A percentile compares a stretch with the other conserved stretches of the same genome.
Evolutionary conservation across 345 rosid genomes (phyloP).

Genomic region (Citrus mangshanensis): DNA sequence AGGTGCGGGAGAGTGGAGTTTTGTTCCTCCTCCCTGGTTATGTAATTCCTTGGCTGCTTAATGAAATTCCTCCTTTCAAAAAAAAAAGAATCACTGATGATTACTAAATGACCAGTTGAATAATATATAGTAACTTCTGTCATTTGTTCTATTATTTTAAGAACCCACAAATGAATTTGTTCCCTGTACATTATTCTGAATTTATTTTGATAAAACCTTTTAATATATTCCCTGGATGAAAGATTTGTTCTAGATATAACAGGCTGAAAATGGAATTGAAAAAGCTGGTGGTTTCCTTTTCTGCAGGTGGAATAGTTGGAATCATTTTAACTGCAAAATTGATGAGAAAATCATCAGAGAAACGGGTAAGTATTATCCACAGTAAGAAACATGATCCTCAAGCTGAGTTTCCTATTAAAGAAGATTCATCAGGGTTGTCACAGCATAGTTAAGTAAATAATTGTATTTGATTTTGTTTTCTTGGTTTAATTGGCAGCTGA

Average conservation of each 20-base stretch:
- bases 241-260: background rate
- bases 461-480: background rate
- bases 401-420: background rate
- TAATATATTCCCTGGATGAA: background rate
- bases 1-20: too few relatives aligned
- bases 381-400: background rate
- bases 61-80: too few relatives aligned
- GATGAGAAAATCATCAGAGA: constrained; percentile 61
- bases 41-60: too few relatives aligned
- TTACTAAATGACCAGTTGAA: background rate
- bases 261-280: background rate
- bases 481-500: constrained; percentile 48
- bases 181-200: background rate
- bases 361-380: constrained; percentile 46
- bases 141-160: background rate
- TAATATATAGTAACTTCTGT: background rate
- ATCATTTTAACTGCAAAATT: constrained; percentile 70
- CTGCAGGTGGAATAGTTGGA: constrained; percentile 97
- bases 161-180: background rate
- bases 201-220: background rate
- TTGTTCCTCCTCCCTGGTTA: too few relatives aligned
- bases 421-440: background rate
- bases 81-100: background rate
- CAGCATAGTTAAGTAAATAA: background rate
- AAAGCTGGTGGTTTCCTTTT: background rate